phyloP scores from a whole-genome alignment of 2,329 filamentous ascomycete species.

The Claviceps monticola region DNA sequence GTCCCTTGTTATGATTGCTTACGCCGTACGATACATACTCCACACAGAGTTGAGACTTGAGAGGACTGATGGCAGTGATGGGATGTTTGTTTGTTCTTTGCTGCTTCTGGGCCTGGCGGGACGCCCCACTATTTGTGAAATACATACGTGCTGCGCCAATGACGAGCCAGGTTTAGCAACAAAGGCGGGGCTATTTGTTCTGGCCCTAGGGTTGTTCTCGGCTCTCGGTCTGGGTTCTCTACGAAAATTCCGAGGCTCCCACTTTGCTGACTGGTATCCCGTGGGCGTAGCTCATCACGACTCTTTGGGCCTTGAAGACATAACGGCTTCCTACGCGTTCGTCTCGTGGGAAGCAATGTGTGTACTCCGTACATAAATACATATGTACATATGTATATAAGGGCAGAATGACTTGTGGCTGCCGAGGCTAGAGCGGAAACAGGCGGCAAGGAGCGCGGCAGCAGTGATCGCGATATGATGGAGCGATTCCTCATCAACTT shows the following conservation, averaged over 20 bases:
- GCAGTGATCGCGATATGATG: constrained; percentile 1
- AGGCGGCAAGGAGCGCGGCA: not conserved
- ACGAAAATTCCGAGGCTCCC: not conserved
- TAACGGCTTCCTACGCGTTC: not conserved
- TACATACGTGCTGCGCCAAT: not conserved
- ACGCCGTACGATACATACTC: no score
- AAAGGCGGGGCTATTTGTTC: not conserved
- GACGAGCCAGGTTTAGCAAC: not conserved
- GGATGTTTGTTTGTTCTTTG: not conserved
- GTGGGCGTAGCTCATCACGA: not conserved
- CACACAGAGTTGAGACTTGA: no score
- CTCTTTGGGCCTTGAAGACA: not conserved
- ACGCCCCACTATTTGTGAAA: no score
- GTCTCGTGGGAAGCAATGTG: not conserved
- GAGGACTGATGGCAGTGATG: no score
- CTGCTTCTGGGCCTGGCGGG: no score
- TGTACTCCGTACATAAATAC: no score
- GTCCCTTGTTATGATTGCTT: no score
- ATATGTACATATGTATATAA: no score
- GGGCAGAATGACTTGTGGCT: no score
- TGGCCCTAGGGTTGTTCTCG: not conserved
- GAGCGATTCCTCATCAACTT: constrained; percentile 2
- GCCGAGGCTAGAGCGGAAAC: not conserved
- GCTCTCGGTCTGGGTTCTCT: not conserved
- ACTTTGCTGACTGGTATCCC: no score